Conservation (phyloP, 2,329 filamentous ascomycete species). For the Mycosphaerella arachidis region DNA sequence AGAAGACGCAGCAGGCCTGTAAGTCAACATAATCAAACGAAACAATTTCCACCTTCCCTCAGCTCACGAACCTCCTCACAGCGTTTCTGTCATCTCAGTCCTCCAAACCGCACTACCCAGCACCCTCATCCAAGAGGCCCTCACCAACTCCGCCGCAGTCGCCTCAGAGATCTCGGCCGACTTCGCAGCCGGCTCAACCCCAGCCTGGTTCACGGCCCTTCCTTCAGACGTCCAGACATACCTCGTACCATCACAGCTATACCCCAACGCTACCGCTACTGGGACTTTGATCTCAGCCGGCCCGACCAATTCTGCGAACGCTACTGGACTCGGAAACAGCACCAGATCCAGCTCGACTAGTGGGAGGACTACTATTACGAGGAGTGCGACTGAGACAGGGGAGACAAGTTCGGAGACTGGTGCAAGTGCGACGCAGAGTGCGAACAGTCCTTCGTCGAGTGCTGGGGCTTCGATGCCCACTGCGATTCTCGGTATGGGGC, state of each 20-base stretch:
- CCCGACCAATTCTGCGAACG: slow-evolving; percentile 3
- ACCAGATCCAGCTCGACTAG: background rate
- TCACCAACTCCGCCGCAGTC: slow-evolving; percentile 41
- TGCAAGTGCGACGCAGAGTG: background rate
- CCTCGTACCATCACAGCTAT: slow-evolving; percentile 31
- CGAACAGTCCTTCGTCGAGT: slow-evolving; percentile 9
- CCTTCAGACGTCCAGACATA: slow-evolving; percentile 43
- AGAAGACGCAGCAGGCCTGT: slow-evolving; percentile 7
- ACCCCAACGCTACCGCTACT: slow-evolving; percentile 20
- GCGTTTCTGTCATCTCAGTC: slow-evolving; percentile 39
- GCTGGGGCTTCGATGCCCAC: slow-evolving; percentile 32
- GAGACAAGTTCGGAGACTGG: background rate
- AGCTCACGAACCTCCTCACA: slow-evolving; percentile 9
- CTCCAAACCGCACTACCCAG: slow-evolving; percentile 44
- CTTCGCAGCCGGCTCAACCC: slow-evolving; percentile 41
- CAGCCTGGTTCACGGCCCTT: slow-evolving; percentile 44
- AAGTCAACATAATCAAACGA: slow-evolving; percentile 15
- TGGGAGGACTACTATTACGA: slow-evolving; percentile 3
- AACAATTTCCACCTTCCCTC: slow-evolving; percentile 1
- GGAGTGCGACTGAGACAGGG: background rate
- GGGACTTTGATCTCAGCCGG: slow-evolving; percentile 8
- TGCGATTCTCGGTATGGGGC: slow-evolving; percentile 34
- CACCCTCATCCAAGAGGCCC: slow-evolving; percentile 37
- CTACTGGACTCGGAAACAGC: slow-evolving; percentile 2
- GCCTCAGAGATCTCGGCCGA: slow-evolving; percentile 40